Base-by-base conservation (phyloP, 495 filamentous ascomycete species). In the Aspergillus egyptiacus region DNA sequence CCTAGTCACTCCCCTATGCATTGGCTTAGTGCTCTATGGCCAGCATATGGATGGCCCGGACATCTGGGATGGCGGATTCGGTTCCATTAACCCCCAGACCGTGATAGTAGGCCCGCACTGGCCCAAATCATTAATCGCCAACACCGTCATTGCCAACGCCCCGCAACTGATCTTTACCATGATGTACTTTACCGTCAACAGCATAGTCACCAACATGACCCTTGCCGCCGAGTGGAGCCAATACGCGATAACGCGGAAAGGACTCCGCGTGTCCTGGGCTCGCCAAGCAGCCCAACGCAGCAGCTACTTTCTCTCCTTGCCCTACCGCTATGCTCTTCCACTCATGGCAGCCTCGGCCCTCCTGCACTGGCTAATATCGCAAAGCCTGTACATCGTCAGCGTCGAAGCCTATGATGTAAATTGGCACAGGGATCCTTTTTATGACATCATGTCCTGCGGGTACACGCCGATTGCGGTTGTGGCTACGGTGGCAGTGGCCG, bases 141-240 rank as follows among this genome's bases (percentile, higher is more conserved):
- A 47, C 35, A 46, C 25, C 5, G 18, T 53, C 7, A 46, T 53
- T 9, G 44, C 51, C 14, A 78, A 80, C 49, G 37, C 55, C 3
- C 69, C 71, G 0, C 76, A 80, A 53, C 44, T 70, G 0, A 28
- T 74, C 0, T 46, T 78, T 8, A 71, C 71, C 2, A 51, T 74
- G 3, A 39, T 68, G 8, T 78, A 78, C 48, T 53, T 66, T 13
- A 37, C 59, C 6, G 68, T 63, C 58, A 70, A 75, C 55, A 44
- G 59, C 28, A 35, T 73, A 4, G 45, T 71, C n/a, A 69, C 66
- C 30, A 45, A 52, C 37, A 74, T 78, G 72, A 54, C 72, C 18
- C 51, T 65, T 15, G 59, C 61, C 6, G 18, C 57, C 3, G 61
- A n/a, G n/a, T n/a, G n/a, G n/a, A n/a, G n/a, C n/a, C n/a, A n/a